Percentiles rank a stretch among this genome's conserved stretches.
phyloP scores from a whole-genome alignment of 78 protist genomes.

The Cyanophora paradoxa region DNA sequence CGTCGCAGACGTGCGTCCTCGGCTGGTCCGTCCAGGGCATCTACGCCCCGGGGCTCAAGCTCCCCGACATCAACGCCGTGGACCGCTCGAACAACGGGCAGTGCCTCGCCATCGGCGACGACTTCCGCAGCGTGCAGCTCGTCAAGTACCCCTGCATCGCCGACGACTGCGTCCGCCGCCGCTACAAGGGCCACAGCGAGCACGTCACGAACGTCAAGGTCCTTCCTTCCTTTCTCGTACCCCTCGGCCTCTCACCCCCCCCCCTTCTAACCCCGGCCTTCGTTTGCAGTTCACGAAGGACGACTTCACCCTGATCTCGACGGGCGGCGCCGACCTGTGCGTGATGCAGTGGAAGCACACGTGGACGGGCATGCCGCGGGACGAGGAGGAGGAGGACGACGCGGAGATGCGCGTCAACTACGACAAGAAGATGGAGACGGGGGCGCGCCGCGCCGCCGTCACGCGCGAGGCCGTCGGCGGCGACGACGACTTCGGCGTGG shows the following conservation, averaged over 20 bases:
- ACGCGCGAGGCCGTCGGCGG: too few relatives aligned
- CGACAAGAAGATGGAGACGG: too few relatives aligned
- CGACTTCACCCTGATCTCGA: not conserved
- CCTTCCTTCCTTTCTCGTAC: not conserved
- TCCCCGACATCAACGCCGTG: slow-evolving; percentile 24
- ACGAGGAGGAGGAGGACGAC: too few relatives aligned
- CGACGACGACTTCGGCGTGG: too few relatives aligned
- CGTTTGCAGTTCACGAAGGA: not conserved
- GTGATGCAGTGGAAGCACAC: not conserved
- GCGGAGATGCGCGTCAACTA: too few relatives aligned
- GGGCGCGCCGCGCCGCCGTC: too few relatives aligned
- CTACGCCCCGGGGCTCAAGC: not conserved
- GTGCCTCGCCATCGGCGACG: slow-evolving; percentile 48
- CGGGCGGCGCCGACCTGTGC: not conserved
- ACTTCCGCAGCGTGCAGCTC: slow-evolving; percentile 38
- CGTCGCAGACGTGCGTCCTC: too few relatives aligned
- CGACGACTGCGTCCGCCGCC: not conserved
- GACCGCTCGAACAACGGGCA: not conserved
- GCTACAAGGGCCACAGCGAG: slow-evolving; percentile 43
- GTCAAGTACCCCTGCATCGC: slow-evolving; percentile 46
- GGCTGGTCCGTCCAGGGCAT: too few relatives aligned
- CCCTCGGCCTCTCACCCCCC: not conserved
- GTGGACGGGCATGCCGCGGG: too few relatives aligned
- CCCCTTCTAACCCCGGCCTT: not conserved
- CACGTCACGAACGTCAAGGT: slow-evolving; percentile 46